Percentiles rank a stretch among this genome's conserved stretches.
Conservation (phyloP, 495 filamentous ascomycete species). For the Hyaloscypha bicolor region DNA sequence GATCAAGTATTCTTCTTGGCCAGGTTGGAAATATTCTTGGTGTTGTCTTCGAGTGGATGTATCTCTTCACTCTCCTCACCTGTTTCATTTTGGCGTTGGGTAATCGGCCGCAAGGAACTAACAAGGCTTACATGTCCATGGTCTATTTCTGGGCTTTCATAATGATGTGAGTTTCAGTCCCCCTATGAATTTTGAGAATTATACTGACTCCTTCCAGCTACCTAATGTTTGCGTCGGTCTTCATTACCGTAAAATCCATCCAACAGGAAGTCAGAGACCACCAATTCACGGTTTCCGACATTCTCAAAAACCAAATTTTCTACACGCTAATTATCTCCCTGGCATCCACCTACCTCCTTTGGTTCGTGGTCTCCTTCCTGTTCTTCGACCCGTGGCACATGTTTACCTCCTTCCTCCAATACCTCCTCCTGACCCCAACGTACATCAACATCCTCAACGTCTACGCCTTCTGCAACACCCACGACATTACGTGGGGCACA, state of each 20-base stretch:
- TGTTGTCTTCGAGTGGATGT: conserved; percentile 94
- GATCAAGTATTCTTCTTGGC: conserved; percentile 65
- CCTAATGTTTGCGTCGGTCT: conserved; percentile 91
- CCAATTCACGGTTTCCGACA: conserved; percentile 63
- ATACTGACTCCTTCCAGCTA: conserved; percentile 55
- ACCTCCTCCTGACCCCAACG: conserved; percentile 90
- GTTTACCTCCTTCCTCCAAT: conserved; percentile 95
- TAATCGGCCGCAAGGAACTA: conserved; percentile 93
- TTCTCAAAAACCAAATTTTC: conserved; percentile 88
- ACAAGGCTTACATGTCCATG: conserved; percentile 93
- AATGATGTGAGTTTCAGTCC: conserved; percentile 68
- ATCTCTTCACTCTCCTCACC: conserved; percentile 85
- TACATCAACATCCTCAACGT: conserved; percentile 98
- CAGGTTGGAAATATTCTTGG: conserved; percentile 76
- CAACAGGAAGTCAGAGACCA: conserved; percentile 59
- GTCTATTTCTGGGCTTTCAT: conserved; percentile 96
- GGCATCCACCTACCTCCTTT: conserved; percentile 90
- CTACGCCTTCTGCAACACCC: conserved; percentile 97
- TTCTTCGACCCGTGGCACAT: conserved; percentile 99
- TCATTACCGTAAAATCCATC: conserved; percentile 89
- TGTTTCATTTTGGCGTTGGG: conserved; percentile 96
- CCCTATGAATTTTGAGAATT: not conserved
- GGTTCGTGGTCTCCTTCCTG: conserved; percentile 86
- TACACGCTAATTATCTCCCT: conserved; percentile 92
- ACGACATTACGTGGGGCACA: conserved; percentile 97